These are phyloP conservation scores for Arthrobotrys sinensis DNA, from an alignment of 2,329 filamentous ascomycete genomes.

Conservation along the genomic window DNA sequence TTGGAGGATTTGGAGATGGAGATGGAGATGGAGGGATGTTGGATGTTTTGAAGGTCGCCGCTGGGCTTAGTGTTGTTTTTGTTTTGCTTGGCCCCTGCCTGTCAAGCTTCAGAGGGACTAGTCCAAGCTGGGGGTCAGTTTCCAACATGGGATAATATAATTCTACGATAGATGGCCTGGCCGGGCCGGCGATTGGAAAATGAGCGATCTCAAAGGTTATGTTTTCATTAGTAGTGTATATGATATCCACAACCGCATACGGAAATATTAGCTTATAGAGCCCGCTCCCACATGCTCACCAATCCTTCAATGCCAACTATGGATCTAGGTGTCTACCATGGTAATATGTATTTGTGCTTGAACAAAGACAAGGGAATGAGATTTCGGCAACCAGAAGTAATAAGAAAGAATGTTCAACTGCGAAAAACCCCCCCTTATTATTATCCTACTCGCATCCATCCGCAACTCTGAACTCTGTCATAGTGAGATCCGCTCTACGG, in stretches of 20 bases:
- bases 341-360: conserved; percentile 9
- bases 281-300: background rate
- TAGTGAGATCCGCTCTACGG: background rate
- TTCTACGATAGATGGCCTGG: background rate
- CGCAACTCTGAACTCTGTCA: conserved; percentile 8
- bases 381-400: conserved; percentile 2
- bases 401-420: conserved; percentile 15
- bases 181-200: background rate
- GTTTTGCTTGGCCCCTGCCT: conserved; percentile 22
- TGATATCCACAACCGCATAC: conserved; percentile 9
- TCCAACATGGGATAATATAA: background rate
- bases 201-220: background rate
- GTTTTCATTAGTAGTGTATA: conserved; percentile 15
- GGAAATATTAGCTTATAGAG: conserved; percentile 1
- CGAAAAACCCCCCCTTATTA: conserved; percentile 21
- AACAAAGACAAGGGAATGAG: conserved; percentile 11
- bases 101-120: background rate
- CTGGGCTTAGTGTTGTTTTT: conserved; percentile 25
- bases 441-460: conserved; percentile 12
- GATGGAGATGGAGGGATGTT: conserved; percentile 16
- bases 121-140: background rate
- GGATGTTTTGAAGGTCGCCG: conserved; percentile 19
- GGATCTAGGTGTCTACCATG: conserved; percentile 28
- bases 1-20: conserved; percentile 4
- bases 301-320: conserved; percentile 1